phyloP scores from a whole-genome alignment of 345 rosid genomes.

The Eucalyptus grandis region DNA sequence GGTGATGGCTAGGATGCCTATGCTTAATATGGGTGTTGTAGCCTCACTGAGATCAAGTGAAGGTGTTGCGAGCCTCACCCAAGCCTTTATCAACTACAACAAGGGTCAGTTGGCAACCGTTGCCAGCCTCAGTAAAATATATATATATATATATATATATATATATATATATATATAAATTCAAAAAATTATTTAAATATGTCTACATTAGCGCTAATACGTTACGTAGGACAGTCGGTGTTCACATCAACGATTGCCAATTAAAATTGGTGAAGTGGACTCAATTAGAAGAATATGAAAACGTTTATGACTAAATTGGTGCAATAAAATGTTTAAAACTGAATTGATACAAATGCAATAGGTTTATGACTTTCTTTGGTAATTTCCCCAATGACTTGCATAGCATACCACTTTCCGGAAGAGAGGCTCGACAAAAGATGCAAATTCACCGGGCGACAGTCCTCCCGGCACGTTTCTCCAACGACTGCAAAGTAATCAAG shows the following conservation, averaged over 20 bases:
- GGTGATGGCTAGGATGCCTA: background rate
- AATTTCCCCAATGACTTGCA: background rate
- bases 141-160: too few species aligned
- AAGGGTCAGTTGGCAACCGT: too few species aligned
- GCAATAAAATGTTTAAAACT: too few species aligned
- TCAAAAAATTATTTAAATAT: too few species aligned
- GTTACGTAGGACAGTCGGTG: fast-evolving
- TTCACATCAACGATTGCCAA: fast-evolving
- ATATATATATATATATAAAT: too few species aligned
- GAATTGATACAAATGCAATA: fast-evolving
- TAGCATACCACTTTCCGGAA: conserved; percentile 10
- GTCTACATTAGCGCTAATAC: fast-evolving
- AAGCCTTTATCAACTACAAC: too few species aligned
- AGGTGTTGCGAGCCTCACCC: fast-evolving
- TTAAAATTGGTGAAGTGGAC: too few species aligned
- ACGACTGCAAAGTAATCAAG: background rate
- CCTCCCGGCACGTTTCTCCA: background rate
- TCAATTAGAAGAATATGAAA: fast-evolving
- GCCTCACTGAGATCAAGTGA: background rate
- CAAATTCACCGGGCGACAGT: background rate
- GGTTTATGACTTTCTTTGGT: background rate
- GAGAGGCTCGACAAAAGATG: conserved; percentile 10
- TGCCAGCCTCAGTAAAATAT: too few species aligned
- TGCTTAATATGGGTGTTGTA: background rate
- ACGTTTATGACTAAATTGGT: fast-evolving